Conservation (phyloP, 2,329 filamentous ascomycete species). For the Penicillium griseofulvum region DNA sequence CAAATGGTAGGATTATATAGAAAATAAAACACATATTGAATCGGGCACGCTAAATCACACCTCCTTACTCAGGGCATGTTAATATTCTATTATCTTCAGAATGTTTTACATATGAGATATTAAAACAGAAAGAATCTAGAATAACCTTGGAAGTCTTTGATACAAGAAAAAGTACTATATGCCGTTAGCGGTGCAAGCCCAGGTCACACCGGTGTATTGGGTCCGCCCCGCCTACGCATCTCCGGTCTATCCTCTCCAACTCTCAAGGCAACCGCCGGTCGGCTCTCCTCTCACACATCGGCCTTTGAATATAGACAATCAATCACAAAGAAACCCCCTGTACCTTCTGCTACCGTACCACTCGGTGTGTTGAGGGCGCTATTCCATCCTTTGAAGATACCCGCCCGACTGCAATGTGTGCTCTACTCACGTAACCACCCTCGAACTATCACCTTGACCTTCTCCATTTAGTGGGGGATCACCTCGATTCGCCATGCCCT, state of each 20-base stretch:
- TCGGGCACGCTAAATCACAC: not conserved
- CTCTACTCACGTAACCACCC: conserved; percentile 12
- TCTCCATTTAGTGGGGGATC: conserved; percentile 2
- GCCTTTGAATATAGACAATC: not conserved
- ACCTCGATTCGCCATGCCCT: conserved; percentile 47
- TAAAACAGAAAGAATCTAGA: no score
- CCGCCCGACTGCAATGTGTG: conserved; percentile 21
- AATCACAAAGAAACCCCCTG: not conserved
- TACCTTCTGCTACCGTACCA: conserved; percentile 1
- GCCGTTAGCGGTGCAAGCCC: conserved; percentile 11
- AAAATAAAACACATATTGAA: not conserved
- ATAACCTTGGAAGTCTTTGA: not conserved
- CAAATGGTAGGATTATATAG: not conserved
- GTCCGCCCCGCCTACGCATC: conserved; percentile 15
- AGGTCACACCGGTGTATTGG: conserved; percentile 18
- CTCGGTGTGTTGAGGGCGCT: conserved; percentile 15
- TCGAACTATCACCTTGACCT: conserved; percentile 4
- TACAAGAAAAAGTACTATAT: conserved; percentile 18
- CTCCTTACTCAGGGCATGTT: not conserved
- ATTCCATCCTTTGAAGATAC: conserved; percentile 8
- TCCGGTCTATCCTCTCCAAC: conserved; percentile 6
- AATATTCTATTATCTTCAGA: not conserved
- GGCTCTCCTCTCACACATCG: conserved; percentile 17
- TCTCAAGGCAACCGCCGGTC: conserved; percentile 27
- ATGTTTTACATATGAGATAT: not conserved